Conservation (phyloP, 2,329 filamentous ascomycete species). For the Microsporum canis region DNA sequence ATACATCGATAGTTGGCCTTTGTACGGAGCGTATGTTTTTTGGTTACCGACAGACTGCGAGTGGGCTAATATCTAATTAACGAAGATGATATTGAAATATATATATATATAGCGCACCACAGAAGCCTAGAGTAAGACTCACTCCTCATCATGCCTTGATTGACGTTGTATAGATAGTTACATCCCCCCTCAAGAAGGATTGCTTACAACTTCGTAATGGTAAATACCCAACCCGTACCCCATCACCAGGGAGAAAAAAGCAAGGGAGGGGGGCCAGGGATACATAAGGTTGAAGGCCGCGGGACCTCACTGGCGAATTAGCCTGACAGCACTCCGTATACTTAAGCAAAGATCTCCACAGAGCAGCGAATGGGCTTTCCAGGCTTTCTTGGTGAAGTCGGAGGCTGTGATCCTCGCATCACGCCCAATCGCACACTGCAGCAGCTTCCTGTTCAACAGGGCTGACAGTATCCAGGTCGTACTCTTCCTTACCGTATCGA, state of each 20-base stretch:
- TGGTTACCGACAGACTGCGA: neutral
- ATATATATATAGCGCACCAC: neutral
- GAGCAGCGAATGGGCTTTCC: neutral
- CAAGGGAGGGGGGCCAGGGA: neutral
- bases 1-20: neutral
- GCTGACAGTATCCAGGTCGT: neutral
- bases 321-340: neutral
- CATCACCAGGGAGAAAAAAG: neutral
- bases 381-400: neutral
- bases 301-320: neutral
- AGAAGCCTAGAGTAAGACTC: too few relatives aligned
- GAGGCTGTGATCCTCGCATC: conserved; percentile 1
- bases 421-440: neutral
- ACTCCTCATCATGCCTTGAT: too few relatives aligned
- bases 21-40: neutral
- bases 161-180: too few relatives aligned
- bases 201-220: neutral
- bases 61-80: neutral
- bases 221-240: too few relatives aligned
- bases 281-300: neutral
- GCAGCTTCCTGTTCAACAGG: neutral
- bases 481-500: neutral
- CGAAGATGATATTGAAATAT: neutral
- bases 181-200: too few relatives aligned
- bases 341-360: neutral